phyloP scores from a whole-genome alignment of 2,329 filamentous ascomycete species.

The Didymella lethalis region DNA sequence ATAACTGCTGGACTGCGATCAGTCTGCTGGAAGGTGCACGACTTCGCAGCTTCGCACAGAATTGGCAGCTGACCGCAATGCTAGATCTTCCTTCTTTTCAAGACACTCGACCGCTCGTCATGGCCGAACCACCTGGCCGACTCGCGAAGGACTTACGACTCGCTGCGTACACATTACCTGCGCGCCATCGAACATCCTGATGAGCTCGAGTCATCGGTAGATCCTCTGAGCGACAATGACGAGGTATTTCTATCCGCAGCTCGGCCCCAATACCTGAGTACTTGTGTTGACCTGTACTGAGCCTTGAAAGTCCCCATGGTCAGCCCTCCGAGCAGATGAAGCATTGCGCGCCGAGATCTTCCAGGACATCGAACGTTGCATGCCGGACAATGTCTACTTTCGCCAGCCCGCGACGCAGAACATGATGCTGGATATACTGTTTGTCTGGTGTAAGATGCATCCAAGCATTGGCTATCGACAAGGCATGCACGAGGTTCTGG shows the following conservation, averaged over 20 bases:
- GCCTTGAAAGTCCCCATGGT: slow-evolving; percentile 82
- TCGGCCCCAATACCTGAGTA: slow-evolving; percentile 28
- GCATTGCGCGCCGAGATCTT: slow-evolving; percentile 84
- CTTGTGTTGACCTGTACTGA: slow-evolving; percentile 58
- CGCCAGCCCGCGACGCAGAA: slow-evolving; percentile 79
- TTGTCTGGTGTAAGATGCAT: slow-evolving; percentile 93
- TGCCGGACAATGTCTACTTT: slow-evolving; percentile 92
- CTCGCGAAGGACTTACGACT: slow-evolving; percentile 76
- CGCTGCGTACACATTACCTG: slow-evolving; percentile 76
- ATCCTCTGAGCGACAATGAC: slow-evolving; percentile 86
- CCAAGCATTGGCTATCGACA: slow-evolving; percentile 91
- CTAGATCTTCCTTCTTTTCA: slow-evolving; percentile 82
- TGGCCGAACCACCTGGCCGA: slow-evolving; percentile 75
- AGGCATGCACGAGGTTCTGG: slow-evolving; percentile 96
- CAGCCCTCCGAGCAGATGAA: slow-evolving; percentile 84
- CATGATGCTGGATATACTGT: slow-evolving; percentile 86
- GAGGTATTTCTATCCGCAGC: slow-evolving; percentile 57
- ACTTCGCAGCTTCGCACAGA: not conserved
- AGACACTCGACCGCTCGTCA: slow-evolving; percentile 67
- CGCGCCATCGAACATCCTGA: slow-evolving; percentile 86
- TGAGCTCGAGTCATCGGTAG: slow-evolving; percentile 74
- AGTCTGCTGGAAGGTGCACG: slow-evolving; percentile 84
- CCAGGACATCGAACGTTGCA: slow-evolving; percentile 89
- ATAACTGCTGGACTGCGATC: slow-evolving; percentile 76
- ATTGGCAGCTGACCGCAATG: slow-evolving; percentile 9